phyloP scores from a whole-genome alignment of 495 filamentous ascomycete species.

The Talaromyces nanjingensis region DNA sequence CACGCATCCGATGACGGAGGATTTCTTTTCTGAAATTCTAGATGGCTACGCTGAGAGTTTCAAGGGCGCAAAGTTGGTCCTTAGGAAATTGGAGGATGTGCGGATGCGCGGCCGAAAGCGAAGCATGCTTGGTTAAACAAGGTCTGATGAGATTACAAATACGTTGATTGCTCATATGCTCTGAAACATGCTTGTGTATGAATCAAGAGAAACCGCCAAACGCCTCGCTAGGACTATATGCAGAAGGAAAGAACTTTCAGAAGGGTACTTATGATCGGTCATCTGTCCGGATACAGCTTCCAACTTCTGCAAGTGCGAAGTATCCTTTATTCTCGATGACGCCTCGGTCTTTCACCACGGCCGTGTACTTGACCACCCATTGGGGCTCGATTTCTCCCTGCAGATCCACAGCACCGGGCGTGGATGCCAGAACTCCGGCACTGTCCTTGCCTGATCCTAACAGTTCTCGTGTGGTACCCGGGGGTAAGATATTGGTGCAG shows the following conservation, averaged over 20 bases:
- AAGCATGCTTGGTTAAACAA: slow-evolving; percentile 78
- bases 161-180: slow-evolving; percentile 1
- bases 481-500: slow-evolving; percentile 81
- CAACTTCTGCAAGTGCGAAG: slow-evolving; percentile 75
- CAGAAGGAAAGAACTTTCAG: slow-evolving; percentile 8
- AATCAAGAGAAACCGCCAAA: slow-evolving; percentile 16
- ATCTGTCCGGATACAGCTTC: slow-evolving; percentile 28
- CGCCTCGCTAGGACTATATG: slow-evolving; percentile 23
- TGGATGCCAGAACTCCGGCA: slow-evolving; percentile 57
- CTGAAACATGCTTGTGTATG: slow-evolving; percentile 2
- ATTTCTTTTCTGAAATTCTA: slow-evolving; percentile 60
- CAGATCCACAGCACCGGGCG: slow-evolving; percentile 38
- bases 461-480: slow-evolving; percentile 74
- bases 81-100: slow-evolving; percentile 85
- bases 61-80: slow-evolving; percentile 50
- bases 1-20: slow-evolving; percentile 84
- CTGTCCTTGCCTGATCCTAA: slow-evolving; percentile 60
- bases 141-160: background rate
- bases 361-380: slow-evolving; percentile 98
- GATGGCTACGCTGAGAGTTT: slow-evolving; percentile 53
- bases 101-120: slow-evolving; percentile 94
- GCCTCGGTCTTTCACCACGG: slow-evolving; percentile 91
- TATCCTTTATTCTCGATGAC: slow-evolving; percentile 99
- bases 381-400: slow-evolving; percentile 73
- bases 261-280: slow-evolving; percentile 11